phyloP scores from a whole-genome alignment of 768 basidiomycete species.

The Serpula lacrymans region DNA sequence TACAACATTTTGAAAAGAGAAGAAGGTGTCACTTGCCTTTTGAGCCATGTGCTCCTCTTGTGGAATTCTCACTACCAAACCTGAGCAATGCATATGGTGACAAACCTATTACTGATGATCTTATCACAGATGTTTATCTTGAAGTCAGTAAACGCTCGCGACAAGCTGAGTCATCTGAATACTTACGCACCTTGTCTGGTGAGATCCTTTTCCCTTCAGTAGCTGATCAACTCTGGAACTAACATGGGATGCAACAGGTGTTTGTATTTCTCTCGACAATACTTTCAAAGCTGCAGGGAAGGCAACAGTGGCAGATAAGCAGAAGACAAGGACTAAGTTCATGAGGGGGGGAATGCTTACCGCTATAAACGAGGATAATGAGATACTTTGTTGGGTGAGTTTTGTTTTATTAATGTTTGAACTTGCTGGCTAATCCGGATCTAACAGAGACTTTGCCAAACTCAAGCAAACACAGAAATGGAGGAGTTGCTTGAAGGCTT shows the following conservation, averaged over 20 bases:
- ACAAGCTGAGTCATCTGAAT: no score
- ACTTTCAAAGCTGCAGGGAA: constrained; percentile 16
- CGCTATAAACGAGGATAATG: constrained; percentile 13
- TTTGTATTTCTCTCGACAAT: constrained; percentile 10
- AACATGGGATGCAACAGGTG: no score
- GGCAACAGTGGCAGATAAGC: constrained; percentile 3
- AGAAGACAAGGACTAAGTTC: not conserved
- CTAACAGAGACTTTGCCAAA: constrained; percentile 11
- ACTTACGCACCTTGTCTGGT: no score
- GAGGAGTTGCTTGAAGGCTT: constrained; percentile 11
- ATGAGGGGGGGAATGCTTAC: constrained; percentile 13
- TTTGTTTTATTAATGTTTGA: no score
- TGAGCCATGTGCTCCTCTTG: not conserved
- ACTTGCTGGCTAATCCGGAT: no score
- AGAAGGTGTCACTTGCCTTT: no score
- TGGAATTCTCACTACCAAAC: not conserved
- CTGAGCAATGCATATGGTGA: constrained; percentile 5
- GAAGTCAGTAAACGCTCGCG: constrained; percentile 8
- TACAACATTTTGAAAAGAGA: constrained; percentile 6
- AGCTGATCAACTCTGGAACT: no score
- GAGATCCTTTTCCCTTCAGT: no score
- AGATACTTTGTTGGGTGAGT: constrained; percentile 14
- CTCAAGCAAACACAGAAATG: constrained; percentile 10
- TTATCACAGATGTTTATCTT: constrained; percentile 16
- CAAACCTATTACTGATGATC: constrained; percentile 13